phyloP scores from a whole-genome alignment of 352 stramenopile genomes.

The Nothophytophthora sp. region DNA sequence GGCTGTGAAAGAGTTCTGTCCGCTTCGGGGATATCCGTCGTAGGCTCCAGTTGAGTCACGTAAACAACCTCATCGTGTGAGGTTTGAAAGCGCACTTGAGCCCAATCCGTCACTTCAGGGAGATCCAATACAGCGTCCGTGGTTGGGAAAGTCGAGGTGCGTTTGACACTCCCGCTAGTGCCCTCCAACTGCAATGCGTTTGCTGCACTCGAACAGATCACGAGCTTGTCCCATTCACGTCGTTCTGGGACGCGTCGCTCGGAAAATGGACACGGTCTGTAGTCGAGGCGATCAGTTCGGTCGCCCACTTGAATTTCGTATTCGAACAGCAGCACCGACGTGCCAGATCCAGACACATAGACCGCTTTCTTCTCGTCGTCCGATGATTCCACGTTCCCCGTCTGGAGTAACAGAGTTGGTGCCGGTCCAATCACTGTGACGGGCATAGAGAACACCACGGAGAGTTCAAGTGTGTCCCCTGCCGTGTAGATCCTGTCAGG shows the following conservation, averaged over 20 bases:
- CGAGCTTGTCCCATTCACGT: slow-evolving; percentile 52
- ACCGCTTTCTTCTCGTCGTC: slow-evolving; percentile 18
- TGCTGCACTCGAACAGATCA: slow-evolving; percentile 35
- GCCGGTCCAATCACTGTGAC: slow-evolving; percentile 43
- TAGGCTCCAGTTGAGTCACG: slow-evolving; percentile 50
- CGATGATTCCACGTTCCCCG: slow-evolving; percentile 11
- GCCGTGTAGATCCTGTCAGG: slow-evolving; percentile 60
- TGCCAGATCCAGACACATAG: slow-evolving; percentile 48
- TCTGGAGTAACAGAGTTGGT: slow-evolving; percentile 44
- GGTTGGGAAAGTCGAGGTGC: slow-evolving; percentile 34
- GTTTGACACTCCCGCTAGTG: slow-evolving; percentile 42
- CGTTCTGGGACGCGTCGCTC: slow-evolving; percentile 21
- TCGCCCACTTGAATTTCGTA: slow-evolving; percentile 61
- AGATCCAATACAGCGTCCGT: slow-evolving; percentile 62
- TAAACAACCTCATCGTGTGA: slow-evolving; percentile 37
- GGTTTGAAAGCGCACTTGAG: slow-evolving; percentile 48
- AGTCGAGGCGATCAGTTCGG: slow-evolving; percentile 59
- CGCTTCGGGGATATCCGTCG: slow-evolving; percentile 16
- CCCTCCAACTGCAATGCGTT: slow-evolving; percentile 54
- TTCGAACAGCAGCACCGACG: slow-evolving; percentile 42
- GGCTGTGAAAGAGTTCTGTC: background rate
- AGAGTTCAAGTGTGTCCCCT: slow-evolving; percentile 46
- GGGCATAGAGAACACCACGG: slow-evolving; percentile 48
- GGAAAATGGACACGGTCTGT: slow-evolving; percentile 39
- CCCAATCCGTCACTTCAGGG: slow-evolving; percentile 62